Evolutionary conservation across 2,329 filamentous ascomycete genomes (phyloP).

Genomic region (Purpureocillium takamizusanense): DNA sequence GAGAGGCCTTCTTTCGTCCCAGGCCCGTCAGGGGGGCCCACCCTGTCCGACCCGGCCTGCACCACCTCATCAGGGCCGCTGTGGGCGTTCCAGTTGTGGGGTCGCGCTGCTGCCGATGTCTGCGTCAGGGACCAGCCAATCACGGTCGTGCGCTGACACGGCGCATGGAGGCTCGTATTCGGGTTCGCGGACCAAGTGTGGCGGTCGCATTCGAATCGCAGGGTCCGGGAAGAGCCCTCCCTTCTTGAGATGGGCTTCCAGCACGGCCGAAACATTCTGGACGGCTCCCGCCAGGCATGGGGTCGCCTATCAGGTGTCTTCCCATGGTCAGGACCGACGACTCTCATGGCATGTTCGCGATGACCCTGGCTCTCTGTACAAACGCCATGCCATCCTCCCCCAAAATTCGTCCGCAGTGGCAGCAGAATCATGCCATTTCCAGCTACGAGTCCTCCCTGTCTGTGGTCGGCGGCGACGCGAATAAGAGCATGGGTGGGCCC

Average conservation of each 20-base stretch:
- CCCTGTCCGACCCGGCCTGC: too few relatives aligned
- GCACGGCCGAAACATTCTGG: too few relatives aligned
- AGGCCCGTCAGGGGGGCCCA: not conserved
- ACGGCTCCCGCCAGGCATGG: too few relatives aligned
- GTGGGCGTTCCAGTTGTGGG: not conserved
- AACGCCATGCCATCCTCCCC: too few relatives aligned
- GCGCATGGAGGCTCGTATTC: slow-evolving; percentile 1
- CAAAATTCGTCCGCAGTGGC: not conserved
- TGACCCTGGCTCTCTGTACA: too few relatives aligned
- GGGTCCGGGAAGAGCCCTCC: too few relatives aligned
- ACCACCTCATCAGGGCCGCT: too few relatives aligned
- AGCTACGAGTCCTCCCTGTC: too few relatives aligned
- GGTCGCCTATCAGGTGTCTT: not conserved
- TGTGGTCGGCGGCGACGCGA: not conserved
- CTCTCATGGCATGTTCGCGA: not conserved
- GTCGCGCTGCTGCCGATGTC: not conserved
- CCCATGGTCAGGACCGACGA: not conserved
- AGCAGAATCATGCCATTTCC: slow-evolving; percentile 1
- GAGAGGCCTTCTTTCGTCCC: not conserved
- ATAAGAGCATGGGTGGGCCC: slow-evolving; percentile 1
- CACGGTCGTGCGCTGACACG: not conserved
- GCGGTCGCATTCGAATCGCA: too few relatives aligned
- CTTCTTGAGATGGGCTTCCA: too few relatives aligned
- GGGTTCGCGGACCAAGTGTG: too few relatives aligned
- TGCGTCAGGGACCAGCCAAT: not conserved